Evolutionary conservation across 2,329 filamentous ascomycete species (phyloP).

Genomic region (Fusarium sp.): DNA sequence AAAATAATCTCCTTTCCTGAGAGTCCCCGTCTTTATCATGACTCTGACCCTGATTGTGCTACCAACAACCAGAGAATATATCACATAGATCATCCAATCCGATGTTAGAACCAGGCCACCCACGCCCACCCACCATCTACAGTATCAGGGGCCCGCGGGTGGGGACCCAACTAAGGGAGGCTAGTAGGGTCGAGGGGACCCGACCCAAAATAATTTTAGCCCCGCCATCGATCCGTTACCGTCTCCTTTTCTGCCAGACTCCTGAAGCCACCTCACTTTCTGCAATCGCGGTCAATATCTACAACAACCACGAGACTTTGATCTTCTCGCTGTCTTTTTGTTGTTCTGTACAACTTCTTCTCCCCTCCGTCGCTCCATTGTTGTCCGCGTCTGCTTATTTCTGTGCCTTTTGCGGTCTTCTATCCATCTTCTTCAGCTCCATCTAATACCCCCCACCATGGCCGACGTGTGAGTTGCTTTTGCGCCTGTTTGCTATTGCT

Average conservation of each 20-base stretch:
- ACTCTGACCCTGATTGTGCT: conserved; percentile 11
- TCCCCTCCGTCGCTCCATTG: conserved; percentile 29
- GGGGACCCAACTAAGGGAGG: conserved; percentile 9
- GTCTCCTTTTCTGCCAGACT: conserved; percentile 48
- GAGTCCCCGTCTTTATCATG: conserved; percentile 4
- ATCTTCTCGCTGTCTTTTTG: conserved; percentile 35
- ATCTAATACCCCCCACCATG: conserved; percentile 50
- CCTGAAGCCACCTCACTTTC: conserved; percentile 38
- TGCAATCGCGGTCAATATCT: conserved; percentile 43
- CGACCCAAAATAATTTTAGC: conserved; percentile 53
- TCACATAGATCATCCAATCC: conserved; percentile 26
- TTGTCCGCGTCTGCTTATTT: conserved; percentile 36
- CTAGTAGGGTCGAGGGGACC: conserved; percentile 38
- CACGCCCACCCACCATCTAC: conserved; percentile 11
- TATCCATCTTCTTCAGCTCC: conserved; percentile 24
- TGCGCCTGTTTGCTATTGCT: conserved; percentile 17
- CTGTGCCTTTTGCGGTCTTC: conserved; percentile 21
- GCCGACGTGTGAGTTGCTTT: conserved; percentile 51
- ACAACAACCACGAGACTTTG: conserved; percentile 44
- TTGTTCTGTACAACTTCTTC: conserved; percentile 43
- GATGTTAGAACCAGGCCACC: conserved; percentile 2
- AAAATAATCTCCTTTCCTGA: not conserved
- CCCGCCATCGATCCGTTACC: conserved; percentile 55
- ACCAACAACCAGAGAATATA: not conserved
- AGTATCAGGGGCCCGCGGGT: conserved; percentile 21